Evolutionary conservation across 2,329 filamentous ascomycete genomes (phyloP).

Genomic region (Dothideomycetidae sp.): DNA sequence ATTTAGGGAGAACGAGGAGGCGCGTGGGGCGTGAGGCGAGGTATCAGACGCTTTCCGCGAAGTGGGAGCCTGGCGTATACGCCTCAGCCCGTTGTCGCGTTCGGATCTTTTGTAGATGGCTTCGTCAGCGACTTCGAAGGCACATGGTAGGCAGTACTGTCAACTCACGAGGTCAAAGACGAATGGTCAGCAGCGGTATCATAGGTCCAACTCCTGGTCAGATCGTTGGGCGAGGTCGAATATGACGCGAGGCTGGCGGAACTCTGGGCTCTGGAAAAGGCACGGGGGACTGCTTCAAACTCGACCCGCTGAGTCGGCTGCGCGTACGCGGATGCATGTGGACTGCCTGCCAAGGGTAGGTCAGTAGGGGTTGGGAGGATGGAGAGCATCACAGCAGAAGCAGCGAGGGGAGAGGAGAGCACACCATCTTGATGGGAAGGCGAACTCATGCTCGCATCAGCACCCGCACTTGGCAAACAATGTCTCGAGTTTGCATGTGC

Average conservation of each 20-base stretch:
- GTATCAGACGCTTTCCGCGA: conserved; percentile 20
- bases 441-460: conserved; percentile 9
- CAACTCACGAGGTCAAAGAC: conserved; percentile 6
- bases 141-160: neutral
- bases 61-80: conserved; percentile 77
- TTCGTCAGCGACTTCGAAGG: conserved; percentile 2
- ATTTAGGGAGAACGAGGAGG: conserved; percentile 58
- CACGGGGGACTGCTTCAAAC: neutral
- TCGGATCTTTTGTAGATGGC: conserved; percentile 13
- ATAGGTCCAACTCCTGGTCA: conserved; percentile 9
- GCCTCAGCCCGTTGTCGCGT: conserved; percentile 53
- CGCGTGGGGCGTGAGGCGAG: conserved; percentile 58
- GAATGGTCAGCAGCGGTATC: conserved; percentile 5
- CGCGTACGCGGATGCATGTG: conserved; percentile 3
- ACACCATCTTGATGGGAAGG: conserved; percentile 7
- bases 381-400: neutral
- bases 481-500: conserved; percentile 8
- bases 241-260: conserved; percentile 8
- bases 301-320: conserved; percentile 6
- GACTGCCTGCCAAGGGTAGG: neutral
- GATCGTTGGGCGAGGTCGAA: conserved; percentile 8
- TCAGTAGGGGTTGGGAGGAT: neutral
- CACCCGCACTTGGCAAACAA: conserved; percentile 2
- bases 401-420: too few species aligned
- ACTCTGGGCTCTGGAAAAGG: conserved; percentile 8